phyloP scores from a whole-genome alignment of 306 rosid species.

The Crotalaria pallida region DNA sequence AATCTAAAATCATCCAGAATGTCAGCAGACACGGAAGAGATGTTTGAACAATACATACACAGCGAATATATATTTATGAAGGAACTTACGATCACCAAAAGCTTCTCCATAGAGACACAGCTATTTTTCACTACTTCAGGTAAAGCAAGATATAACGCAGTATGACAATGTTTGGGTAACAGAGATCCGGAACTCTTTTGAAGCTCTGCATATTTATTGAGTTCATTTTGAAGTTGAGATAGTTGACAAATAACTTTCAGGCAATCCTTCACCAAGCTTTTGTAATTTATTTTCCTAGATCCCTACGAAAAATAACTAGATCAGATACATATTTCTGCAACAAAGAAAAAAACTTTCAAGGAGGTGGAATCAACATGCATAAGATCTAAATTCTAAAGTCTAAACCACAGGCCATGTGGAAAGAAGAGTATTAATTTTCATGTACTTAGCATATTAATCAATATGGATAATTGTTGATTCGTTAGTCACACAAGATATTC shows the following conservation, averaged over 20 bases:
- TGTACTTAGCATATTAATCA: conserved; percentile 1
- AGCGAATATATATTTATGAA: conserved; percentile 10
- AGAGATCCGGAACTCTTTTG: conserved; percentile 31
- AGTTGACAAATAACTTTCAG: conserved; percentile 53
- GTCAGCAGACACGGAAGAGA: conserved; percentile 23
- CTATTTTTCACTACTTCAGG: conserved; percentile 55
- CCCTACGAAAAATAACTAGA: conserved; percentile 50
- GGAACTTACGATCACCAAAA: conserved; percentile 57
- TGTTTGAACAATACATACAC: not conserved
- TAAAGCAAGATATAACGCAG: conserved; percentile 46
- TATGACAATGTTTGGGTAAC: conserved; percentile 26
- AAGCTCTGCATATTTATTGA: conserved; percentile 23
- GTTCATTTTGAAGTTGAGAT: conserved; percentile 41
- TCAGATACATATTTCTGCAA: conserved; percentile 18
- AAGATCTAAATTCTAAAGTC: too few species aligned
- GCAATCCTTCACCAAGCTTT: conserved; percentile 65
- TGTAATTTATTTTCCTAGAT: conserved; percentile 64
- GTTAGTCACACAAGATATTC: conserved; percentile 18
- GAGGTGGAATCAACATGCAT: conserved; percentile 3
- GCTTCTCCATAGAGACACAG: conserved; percentile 48
- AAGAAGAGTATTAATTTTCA: not conserved
- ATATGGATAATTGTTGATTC: conserved; percentile 3
- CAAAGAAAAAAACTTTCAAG: not conserved
- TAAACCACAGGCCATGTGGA: conserved; percentile 3
- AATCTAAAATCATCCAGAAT: conserved; percentile 42